A percentile compares a stretch with the other conserved stretches of the same genome.
These are phyloP conservation scores for Tylopilus sp. DNA, from an alignment of 768 basidiomycete genomes.

Conservation along the genomic window DNA sequence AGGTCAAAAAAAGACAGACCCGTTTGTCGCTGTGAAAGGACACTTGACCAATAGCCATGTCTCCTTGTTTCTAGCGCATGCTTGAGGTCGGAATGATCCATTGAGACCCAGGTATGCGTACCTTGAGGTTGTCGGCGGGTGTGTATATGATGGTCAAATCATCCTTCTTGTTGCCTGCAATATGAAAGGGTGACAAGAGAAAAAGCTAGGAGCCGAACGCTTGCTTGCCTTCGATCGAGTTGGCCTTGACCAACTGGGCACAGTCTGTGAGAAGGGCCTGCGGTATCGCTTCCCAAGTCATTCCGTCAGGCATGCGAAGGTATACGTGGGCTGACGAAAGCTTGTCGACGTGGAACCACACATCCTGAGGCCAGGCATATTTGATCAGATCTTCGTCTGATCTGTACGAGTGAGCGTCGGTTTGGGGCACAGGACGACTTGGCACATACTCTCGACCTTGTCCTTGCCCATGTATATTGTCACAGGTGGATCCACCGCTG, in stretches of 20 bases:
- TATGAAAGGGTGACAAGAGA: neutral
- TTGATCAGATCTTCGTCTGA: conserved; percentile 94
- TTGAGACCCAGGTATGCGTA: conserved; percentile 27
- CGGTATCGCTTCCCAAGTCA: conserved; percentile 89
- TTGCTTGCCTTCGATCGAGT: conserved; percentile 80
- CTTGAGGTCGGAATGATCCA: neutral
- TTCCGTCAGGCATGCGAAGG: conserved; percentile 78
- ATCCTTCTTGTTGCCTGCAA: conserved; percentile 90
- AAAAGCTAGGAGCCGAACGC: neutral
- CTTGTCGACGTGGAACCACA: conserved; percentile 98
- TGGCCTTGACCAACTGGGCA: conserved; percentile 95
- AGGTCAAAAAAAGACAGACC: neutral
- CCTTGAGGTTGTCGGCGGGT: conserved; percentile 89
- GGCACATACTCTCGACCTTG: conserved; percentile 84
- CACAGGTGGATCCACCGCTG: conserved; percentile 61
- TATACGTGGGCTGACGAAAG: conserved; percentile 97
- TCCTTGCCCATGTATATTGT: conserved; percentile 94
- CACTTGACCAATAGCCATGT: conserved; percentile 96
- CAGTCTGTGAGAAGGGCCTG: conserved; percentile 75
- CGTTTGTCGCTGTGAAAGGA: conserved; percentile 90
- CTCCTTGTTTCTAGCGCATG: conserved; percentile 80
- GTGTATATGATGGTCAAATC: conserved; percentile 93
- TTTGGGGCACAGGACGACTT: neutral
- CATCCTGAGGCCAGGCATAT: conserved; percentile 85
- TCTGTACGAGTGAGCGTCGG: conserved; percentile 20